These are phyloP conservation scores for Saturnispora diversa DNA, from an alignment of 805 yeast genomes.

Conservation along the genomic window DNA sequence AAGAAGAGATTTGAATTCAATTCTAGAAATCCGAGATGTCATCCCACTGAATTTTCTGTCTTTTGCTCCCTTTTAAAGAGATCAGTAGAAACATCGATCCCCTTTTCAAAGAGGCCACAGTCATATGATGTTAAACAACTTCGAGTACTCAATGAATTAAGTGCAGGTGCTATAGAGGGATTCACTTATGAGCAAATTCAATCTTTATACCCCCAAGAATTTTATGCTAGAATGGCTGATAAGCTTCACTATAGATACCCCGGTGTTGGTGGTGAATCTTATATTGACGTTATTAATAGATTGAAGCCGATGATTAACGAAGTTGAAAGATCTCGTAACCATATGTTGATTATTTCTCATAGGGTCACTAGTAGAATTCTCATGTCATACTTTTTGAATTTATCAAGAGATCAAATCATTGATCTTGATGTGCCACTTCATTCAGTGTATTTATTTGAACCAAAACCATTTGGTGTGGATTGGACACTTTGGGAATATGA, in stretches of 20 bases:
- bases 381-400: constrained; percentile 80
- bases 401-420: constrained; percentile 71
- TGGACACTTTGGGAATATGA: constrained; percentile 86
- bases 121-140: constrained; percentile 73
- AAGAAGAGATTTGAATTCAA: constrained; percentile 65
- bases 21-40: constrained; percentile 47
- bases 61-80: constrained; percentile 88
- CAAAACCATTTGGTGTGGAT: constrained; percentile 92
- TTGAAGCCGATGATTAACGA: constrained; percentile 86
- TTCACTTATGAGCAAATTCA: constrained; percentile 87
- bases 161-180: constrained; percentile 90
- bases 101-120: constrained; percentile 53
- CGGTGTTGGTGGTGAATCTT: constrained; percentile 95
- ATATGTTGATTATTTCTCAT: constrained; percentile 75
- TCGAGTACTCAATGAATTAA: constrained; percentile 89
- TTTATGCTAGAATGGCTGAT: constrained; percentile 62
- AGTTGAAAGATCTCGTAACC: constrained; percentile 85
- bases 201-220: constrained; percentile 65
- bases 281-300: constrained; percentile 86
- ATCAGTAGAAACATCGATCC: constrained; percentile 67
- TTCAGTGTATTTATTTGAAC: constrained; percentile 81
- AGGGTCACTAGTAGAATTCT: constrained; percentile 85
- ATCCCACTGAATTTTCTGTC: constrained; percentile 41
- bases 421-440: constrained; percentile 91
- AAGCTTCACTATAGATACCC: constrained; percentile 88